These are phyloP conservation scores for Colletotrichum incanum DNA, from an alignment of 2,329 filamentous ascomycete genomes.

Conservation along the genomic window DNA sequence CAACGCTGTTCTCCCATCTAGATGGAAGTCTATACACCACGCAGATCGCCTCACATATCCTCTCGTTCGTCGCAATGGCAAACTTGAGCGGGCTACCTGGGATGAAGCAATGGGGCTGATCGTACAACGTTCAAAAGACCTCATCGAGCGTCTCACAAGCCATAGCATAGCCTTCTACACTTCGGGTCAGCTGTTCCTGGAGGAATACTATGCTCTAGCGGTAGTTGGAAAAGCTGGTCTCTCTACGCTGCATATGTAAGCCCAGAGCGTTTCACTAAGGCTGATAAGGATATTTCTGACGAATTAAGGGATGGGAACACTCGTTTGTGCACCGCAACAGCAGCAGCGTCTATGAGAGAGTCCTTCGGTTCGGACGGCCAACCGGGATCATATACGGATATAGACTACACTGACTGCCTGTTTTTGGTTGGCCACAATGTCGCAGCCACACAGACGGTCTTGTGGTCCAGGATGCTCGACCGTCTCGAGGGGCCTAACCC, in stretches of 20 bases:
- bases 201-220: constrained; percentile 58
- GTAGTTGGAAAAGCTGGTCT: constrained; percentile 56
- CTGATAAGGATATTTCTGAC: background rate
- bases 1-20: constrained; percentile 14
- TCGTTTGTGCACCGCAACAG: constrained; percentile 56
- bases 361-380: constrained; percentile 56
- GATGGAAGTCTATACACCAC: constrained; percentile 50
- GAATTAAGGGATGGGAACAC: constrained; percentile 56
- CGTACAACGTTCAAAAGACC: constrained; percentile 50
- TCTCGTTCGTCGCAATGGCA: constrained; percentile 52
- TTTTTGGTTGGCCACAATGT: constrained; percentile 57
- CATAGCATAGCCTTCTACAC: constrained; percentile 58
- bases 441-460: constrained; percentile 54
- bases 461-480: constrained; percentile 55
- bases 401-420: constrained; percentile 55
- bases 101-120: constrained; percentile 57
- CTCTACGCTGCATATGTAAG: constrained; percentile 46
- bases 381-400: constrained; percentile 54
- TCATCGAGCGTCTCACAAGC: constrained; percentile 51
- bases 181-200: constrained; percentile 55
- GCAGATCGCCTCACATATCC: constrained; percentile 53
- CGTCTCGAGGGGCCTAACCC: constrained; percentile 53
- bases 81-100: constrained; percentile 53
- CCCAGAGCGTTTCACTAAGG: no score
- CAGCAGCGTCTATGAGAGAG: constrained; percentile 56